phyloP scores from a whole-genome alignment of 1,284 basidiomycete species.

The Sanghuangporus baumii region DNA sequence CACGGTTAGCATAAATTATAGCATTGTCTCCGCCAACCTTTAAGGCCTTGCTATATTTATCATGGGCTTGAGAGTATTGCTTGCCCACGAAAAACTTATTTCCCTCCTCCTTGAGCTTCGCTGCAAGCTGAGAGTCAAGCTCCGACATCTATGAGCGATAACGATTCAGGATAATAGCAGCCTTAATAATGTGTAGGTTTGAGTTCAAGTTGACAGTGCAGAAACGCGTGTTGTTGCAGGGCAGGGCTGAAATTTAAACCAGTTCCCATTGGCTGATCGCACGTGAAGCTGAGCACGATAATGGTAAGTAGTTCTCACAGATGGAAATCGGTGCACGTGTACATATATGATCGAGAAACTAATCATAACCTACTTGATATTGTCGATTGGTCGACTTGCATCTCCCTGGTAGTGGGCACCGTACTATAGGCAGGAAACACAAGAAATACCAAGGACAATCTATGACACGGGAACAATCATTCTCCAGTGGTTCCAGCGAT shows the following conservation, averaged over 20 bases:
- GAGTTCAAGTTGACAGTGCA: no score
- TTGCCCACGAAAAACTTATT: slow-evolving; percentile 30
- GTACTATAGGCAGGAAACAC: not conserved
- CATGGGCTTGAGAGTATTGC: slow-evolving; percentile 27
- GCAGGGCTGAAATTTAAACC: not conserved
- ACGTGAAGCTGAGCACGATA: no score
- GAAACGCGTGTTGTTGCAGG: not conserved
- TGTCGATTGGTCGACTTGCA: no score
- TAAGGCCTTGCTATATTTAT: slow-evolving; percentile 33
- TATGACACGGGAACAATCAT: slow-evolving; percentile 18
- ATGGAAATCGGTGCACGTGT: no score
- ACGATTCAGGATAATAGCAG: no score
- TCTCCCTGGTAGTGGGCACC: no score
- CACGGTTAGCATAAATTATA: slow-evolving; percentile 33
- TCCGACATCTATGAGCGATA: not conserved
- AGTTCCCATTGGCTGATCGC: not conserved
- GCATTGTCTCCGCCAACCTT: slow-evolving; percentile 27
- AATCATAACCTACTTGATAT: no score
- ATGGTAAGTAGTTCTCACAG: no score
- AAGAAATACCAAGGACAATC: not conserved
- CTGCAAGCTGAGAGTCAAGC: not conserved
- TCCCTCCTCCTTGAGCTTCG: slow-evolving; percentile 32
- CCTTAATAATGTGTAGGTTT: no score
- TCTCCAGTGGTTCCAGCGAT: slow-evolving; percentile 36
- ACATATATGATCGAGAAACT: no score